Evolutionary conservation across 2,329 filamentous ascomycete genomes (phyloP).

Genomic region (Epichloe hybrida): DNA sequence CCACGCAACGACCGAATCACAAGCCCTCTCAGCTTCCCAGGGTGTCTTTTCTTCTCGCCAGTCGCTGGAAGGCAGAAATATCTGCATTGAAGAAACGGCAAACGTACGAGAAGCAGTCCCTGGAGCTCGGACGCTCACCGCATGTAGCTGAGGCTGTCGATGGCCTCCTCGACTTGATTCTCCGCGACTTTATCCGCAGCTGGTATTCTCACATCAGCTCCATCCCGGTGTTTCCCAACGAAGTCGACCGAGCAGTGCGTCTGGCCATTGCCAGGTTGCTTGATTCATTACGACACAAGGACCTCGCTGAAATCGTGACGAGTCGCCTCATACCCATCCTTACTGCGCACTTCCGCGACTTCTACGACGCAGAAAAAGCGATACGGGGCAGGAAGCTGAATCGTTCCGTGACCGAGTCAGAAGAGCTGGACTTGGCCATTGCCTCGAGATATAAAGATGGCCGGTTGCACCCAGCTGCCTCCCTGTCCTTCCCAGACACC

Average conservation of each 20-base stretch:
- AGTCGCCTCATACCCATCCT: conserved; percentile 76
- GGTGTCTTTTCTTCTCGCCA: conserved; percentile 46
- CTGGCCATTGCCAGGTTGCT: conserved; percentile 56
- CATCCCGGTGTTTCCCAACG: conserved; percentile 67
- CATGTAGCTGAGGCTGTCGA: conserved; percentile 71
- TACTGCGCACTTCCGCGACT: conserved; percentile 78
- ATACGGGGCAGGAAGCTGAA: conserved; percentile 82
- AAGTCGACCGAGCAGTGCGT: conserved; percentile 72
- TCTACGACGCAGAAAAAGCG: conserved; percentile 75
- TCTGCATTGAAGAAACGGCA: conserved; percentile 51
- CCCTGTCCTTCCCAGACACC: conserved; percentile 69
- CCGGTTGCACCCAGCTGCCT: conserved; percentile 75
- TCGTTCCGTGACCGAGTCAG: conserved; percentile 83
- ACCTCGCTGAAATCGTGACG: conserved; percentile 73
- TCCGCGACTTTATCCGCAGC: conserved; percentile 71
- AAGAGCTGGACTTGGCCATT: conserved; percentile 89
- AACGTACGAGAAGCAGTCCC: conserved; percentile 51
- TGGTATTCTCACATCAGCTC: conserved; percentile 85
- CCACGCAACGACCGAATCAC: conserved; percentile 35
- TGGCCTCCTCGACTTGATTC: conserved; percentile 58
- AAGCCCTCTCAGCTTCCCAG: conserved; percentile 29
- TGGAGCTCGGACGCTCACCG: conserved; percentile 59
- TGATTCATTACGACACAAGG: conserved; percentile 59
- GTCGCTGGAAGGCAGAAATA: conserved; percentile 58
- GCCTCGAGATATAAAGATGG: conserved; percentile 88